These are phyloP conservation scores for Quercus lobata DNA, from an alignment of 331 rosid genomes.

Conservation along the genomic window DNA sequence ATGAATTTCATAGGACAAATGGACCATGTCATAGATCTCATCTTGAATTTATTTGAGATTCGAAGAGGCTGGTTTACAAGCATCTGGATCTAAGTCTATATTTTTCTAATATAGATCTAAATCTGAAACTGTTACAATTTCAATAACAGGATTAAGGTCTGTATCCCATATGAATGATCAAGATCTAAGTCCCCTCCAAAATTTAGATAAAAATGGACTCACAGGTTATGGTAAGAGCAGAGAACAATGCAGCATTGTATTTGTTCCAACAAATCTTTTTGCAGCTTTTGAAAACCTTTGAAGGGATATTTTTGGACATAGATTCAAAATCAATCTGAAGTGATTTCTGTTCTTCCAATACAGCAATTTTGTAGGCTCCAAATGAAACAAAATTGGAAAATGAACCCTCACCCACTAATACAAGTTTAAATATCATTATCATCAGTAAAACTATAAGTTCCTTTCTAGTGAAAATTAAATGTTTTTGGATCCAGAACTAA, in stretches of 20 bases:
- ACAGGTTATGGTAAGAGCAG: conserved; percentile 9
- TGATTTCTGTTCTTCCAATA: background rate
- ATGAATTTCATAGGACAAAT: conserved; percentile 40
- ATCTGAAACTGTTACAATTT: conserved; percentile 22
- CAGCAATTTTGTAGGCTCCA: background rate
- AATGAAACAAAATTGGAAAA: background rate
- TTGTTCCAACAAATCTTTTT: conserved; percentile 4
- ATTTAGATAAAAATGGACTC: conserved; percentile 1
- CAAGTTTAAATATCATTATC: conserved; percentile 2
- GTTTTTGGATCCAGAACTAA: conserved; percentile 19
- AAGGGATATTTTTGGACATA: conserved; percentile 24
- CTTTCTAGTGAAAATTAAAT: conserved; percentile 6
- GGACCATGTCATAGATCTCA: conserved; percentile 48
- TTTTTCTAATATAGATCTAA: conserved; percentile 41
- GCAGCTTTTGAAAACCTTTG: conserved; percentile 27
- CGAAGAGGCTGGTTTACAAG: conserved; percentile 19
- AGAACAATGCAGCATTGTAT: conserved; percentile 23
- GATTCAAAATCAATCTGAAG: background rate
- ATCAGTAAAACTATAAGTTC: background rate
- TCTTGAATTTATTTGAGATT: conserved; percentile 13
- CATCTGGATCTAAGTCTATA: conserved; percentile 19
- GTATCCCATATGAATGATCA: conserved; percentile 15
- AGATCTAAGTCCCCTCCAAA: conserved; percentile 13
- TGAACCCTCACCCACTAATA: background rate
- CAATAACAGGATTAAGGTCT: conserved; percentile 30